A percentile compares a stretch with the other conserved stretches of the same genome.
These are phyloP conservation scores for Ustilago curta DNA, from an alignment of 1,284 basidiomycete genomes.

Conservation along the genomic window DNA sequence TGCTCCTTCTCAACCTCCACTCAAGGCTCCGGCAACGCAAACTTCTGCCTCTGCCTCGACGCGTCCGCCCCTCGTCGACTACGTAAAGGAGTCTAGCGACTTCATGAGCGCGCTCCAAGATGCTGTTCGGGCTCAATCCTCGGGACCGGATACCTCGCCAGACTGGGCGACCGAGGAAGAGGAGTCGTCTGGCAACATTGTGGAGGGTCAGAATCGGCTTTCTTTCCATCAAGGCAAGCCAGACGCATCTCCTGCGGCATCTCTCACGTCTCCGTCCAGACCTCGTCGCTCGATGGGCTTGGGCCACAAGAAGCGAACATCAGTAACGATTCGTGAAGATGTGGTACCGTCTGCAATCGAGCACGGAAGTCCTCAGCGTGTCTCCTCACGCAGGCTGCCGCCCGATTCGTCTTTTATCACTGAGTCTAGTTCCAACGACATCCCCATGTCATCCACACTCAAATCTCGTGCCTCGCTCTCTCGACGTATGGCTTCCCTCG, in stretches of 20 bases:
- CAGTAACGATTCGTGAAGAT: slow-evolving; percentile 10
- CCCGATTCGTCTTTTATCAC: slow-evolving; percentile 38
- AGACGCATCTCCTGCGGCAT: slow-evolving; percentile 2
- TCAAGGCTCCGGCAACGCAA: neutral
- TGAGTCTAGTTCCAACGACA: slow-evolving; percentile 34
- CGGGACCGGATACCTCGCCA: slow-evolving; percentile 17
- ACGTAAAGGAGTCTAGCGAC: slow-evolving; percentile 41
- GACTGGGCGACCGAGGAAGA: slow-evolving; percentile 51
- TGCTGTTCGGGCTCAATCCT: slow-evolving; percentile 21
- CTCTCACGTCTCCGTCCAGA: slow-evolving; percentile 22
- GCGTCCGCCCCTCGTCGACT: slow-evolving; percentile 36
- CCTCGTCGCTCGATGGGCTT: slow-evolving; percentile 7
- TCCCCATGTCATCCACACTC: slow-evolving; percentile 49
- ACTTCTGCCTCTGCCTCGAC: neutral
- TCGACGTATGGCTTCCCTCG: slow-evolving; percentile 29
- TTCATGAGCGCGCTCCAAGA: slow-evolving; percentile 47
- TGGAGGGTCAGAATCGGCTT: neutral
- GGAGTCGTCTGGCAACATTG: slow-evolving; percentile 18
- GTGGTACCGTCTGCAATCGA: slow-evolving; percentile 26
- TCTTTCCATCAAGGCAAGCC: slow-evolving; percentile 36
- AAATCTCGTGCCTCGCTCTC: slow-evolving; percentile 42
- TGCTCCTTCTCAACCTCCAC: neutral
- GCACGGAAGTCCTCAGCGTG: slow-evolving; percentile 38
- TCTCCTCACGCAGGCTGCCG: slow-evolving; percentile 35
- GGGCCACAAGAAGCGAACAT: slow-evolving; percentile 4